phyloP scores from a whole-genome alignment of 2,329 filamentous ascomycete species.

The Calonectria henricotiae region DNA sequence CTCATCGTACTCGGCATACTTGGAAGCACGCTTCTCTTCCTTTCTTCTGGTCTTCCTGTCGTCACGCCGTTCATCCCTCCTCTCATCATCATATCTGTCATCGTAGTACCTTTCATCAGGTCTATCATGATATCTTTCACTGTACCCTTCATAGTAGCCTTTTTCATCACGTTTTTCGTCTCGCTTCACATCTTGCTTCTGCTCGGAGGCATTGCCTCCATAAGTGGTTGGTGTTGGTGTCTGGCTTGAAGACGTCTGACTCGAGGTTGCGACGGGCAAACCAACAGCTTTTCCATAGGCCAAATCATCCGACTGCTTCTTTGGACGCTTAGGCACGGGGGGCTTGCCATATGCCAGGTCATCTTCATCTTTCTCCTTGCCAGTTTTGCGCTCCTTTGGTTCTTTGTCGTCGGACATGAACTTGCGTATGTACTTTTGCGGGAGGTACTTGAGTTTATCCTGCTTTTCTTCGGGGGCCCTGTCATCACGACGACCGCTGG shows the following conservation, averaged over 20 bases:
- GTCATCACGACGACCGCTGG: slow-evolving; percentile 36
- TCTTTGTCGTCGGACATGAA: slow-evolving; percentile 53
- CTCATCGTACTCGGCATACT: slow-evolving; percentile 38
- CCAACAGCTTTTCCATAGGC: slow-evolving; percentile 50
- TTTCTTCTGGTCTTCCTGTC: slow-evolving; percentile 12
- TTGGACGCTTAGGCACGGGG: slow-evolving; percentile 49
- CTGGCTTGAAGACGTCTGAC: slow-evolving; percentile 9
- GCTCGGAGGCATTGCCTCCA: slow-evolving; percentile 50
- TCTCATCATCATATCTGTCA: slow-evolving; percentile 13
- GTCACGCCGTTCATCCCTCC: slow-evolving; percentile 13
- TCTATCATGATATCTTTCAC: not conserved
- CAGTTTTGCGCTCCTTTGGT: slow-evolving; percentile 60
- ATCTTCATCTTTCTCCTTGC: slow-evolving; percentile 59
- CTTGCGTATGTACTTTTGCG: slow-evolving; percentile 65
- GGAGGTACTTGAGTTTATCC: slow-evolving; percentile 62
- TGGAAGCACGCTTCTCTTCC: slow-evolving; percentile 31
- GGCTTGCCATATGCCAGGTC: slow-evolving; percentile 69
- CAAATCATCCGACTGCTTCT: slow-evolving; percentile 45
- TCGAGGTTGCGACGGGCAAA: slow-evolving; percentile 29
- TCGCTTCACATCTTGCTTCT: slow-evolving; percentile 19
- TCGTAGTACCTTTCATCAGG: slow-evolving; percentile 27
- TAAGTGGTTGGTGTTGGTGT: slow-evolving; percentile 43
- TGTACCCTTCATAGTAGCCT: not conserved
- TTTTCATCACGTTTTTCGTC: slow-evolving; percentile 15
- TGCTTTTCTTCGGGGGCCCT: slow-evolving; percentile 46